Evolutionary conservation across 2,329 filamentous ascomycete species (phyloP).

Genomic region (Teratosphaeria gauchensis): DNA sequence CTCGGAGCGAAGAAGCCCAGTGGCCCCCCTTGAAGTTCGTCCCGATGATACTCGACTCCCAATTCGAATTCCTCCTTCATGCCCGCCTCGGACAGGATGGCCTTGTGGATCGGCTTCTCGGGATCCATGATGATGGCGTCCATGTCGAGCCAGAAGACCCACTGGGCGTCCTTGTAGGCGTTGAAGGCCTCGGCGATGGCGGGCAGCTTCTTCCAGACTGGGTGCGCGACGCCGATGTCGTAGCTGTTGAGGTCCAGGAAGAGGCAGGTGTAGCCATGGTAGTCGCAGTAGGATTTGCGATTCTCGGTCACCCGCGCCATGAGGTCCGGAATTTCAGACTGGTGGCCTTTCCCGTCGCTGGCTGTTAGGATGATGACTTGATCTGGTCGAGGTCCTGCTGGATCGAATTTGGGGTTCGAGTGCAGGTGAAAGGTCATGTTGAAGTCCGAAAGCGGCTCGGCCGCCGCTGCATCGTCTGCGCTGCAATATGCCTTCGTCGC

Average conservation of each 20-base stretch:
- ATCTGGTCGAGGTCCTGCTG: neutral
- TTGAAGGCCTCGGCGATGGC: neutral
- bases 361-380: neutral
- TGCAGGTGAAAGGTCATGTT: neutral
- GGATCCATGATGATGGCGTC: neutral
- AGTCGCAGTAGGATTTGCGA: neutral
- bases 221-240: neutral
- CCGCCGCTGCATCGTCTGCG: neutral
- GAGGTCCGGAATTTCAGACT: neutral
- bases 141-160: neutral
- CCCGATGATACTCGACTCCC: neutral
- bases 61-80: neutral
- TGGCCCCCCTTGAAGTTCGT: neutral
- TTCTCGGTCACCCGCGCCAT: neutral
- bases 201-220: neutral
- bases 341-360: neutral
- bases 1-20: neutral
- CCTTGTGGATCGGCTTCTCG: neutral
- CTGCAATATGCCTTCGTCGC: neutral
- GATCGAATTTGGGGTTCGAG: neutral
- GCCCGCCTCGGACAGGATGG: neutral
- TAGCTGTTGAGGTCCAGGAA: neutral
- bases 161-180: neutral
- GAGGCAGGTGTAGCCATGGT: neutral
- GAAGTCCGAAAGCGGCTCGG: neutral